Base-by-base conservation (phyloP, 1,284 basidiomycete genomes). In the Fomitopsis schrenkii region DNA sequence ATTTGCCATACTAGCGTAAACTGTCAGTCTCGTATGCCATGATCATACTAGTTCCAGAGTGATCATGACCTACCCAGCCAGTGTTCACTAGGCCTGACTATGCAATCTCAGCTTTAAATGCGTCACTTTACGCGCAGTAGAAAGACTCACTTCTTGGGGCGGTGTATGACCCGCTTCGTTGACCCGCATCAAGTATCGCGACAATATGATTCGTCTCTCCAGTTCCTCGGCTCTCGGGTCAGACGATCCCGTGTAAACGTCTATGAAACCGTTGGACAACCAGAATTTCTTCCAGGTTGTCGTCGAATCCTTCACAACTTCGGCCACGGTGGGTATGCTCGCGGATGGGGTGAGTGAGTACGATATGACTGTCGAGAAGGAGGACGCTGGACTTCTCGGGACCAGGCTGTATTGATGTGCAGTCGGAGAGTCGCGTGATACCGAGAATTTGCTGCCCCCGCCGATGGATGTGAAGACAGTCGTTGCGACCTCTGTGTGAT, bases 11-110 rank as follows among this genome's bases (percentile, higher is more conserved):
- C 78, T 79, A 58, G 42, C 12, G 4, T 14, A 3, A n/a, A 3
- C 44, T 19, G 63, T 68, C 12, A 65, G 61, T 46, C 5, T n/a
- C 6, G 26, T 8, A 9, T 26, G 36, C n/a, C 17, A 30, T 19
- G 22, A 14, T 44, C 8, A 12, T 28, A 8, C 22, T 48, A 22
- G 22, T 22, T 22, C 22, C 22, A 22, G 22, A 22, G 22, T 10
- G 19, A 30, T 19, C 22, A 15, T 15, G 5, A 55, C 82, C 74
- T 52, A 83, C 82, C 83, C 83, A 86, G 22, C 84, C 84, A 62
- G 83, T 78, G 67, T 86, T 84, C 1, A 83, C 82, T 14, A 86
- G 70, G 8, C 84, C 84, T 4, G 83, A 84, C 84, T 83, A 62
- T 0, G 28, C 19, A 36, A 55, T n/a, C 64, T 67, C 19, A 67